Base-by-base conservation (phyloP, 768 basidiomycete genomes). In the Russula griseocarnosa region DNA sequence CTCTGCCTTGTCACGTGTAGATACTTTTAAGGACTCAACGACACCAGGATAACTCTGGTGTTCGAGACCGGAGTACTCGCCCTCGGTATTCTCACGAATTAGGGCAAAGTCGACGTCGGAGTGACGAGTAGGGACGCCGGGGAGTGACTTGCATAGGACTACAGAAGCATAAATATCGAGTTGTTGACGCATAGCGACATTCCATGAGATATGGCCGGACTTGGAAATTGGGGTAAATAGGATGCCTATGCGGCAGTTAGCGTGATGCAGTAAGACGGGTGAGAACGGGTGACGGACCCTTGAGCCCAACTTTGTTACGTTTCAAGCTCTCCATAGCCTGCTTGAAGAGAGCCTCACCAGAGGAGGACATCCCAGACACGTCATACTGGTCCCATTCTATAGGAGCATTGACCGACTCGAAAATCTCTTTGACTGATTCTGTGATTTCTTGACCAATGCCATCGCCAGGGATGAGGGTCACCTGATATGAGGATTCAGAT, bases 11-110 rank as follows among this genome's bases (percentile, higher is more conserved):
- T 88, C 86, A 55, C 89, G 85, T 14, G 97, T 98, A 66, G 93
- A 95, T 58, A 99, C 93, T 79, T 99, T 99, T 78, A 99, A 82
- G 74, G 85, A 91, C 80, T 99, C 97, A 49, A 99, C 97, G 67
- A 99, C 97, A 74, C 97, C 97, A 13, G 97, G 97, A 76, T 88
- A 97, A 72, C 91, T 93, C 79, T 94, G 92, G 78, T 99, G 97
- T 75, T 99, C 97, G 66, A 99, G 79, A 53, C 97, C 97, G 67
- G 95, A 97, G 79, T 99, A 99, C 79, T 99, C 97, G 68, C 97
- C 97, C 82, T 99, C 97, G 18, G 97, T 99, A 79, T 99, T 99
- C 77, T 99, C 97, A 77, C 97, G 94, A 73, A 99, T 98, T 76
- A 99, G 95, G 71, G 92, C 95, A 74, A 98, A 97, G 78, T 99